Base-by-base conservation (phyloP, 371 early-diverging fungal species). In the Syncephalastrum sp. region DNA sequence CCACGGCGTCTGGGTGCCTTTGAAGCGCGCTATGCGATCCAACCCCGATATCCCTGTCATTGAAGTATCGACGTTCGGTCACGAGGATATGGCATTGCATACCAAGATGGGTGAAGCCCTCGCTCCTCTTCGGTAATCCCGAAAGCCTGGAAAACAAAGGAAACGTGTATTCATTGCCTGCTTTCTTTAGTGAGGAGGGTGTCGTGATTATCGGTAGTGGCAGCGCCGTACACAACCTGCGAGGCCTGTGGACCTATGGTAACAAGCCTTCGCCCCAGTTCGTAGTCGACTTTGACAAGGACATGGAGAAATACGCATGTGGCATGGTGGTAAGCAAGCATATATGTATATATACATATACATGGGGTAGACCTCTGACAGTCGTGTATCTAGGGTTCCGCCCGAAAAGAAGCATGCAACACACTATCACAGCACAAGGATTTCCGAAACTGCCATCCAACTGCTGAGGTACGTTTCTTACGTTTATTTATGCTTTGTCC, bases 1-100 rank as follows among this genome's bases (percentile, higher is more conserved):
- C 45, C 85, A 84, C 42, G 85, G 85, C 45, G 79, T 77, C 3
- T 84, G 85, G 85, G 82, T 82, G 4, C 81, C 79, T 3, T 57
- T 82, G 45, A 70, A 82, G 58, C 70, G 79, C 4, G 82, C 83
- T 21, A 68, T 82, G 29, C 19, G 23, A 19, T 70, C 72, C 33
- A 67, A 74, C 15, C 72, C 74, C 25, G 67, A 69, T 3, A 79
- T 84, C 47, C 85, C 85, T 0, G 75, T 84, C 46, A 74, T 81
- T 8, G 82, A 82, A 58, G 70, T 84, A 48, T 82, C 83, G 3
- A 65, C 63, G 3, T 70, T 63, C 50, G 57, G 42, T n/a, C 61
- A 65, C 48, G 70, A 70, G 24, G 61, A 66, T 46, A 60, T 70
- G 60, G 41, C 53, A 10, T 41, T 49, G 24, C 67, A 70, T 38